Percentiles rank a stretch among this genome's conserved stretches.
phyloP scores from a whole-genome alignment of 2,329 filamentous ascomycete species.

The Paracoccidioides brasiliensis region DNA sequence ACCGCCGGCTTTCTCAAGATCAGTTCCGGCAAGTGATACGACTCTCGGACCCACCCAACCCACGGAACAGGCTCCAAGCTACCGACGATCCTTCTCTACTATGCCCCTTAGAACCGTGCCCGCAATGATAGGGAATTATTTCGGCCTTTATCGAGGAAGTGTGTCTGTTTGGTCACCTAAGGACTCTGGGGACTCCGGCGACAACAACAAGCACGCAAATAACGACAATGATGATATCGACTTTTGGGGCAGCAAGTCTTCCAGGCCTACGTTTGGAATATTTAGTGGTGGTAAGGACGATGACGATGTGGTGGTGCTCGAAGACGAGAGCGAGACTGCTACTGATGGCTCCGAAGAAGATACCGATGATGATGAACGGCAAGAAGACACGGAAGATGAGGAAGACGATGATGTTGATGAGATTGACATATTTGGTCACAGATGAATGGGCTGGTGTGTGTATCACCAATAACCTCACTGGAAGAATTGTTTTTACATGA shows the following conservation, averaged over 20 bases:
- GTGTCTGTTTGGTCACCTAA: constrained; percentile 16
- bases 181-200: background rate
- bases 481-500: background rate
- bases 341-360: constrained; percentile 32
- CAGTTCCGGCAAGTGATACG: constrained; percentile 12
- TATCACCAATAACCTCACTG: background rate
- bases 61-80: constrained; percentile 12
- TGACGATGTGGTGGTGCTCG: constrained; percentile 15
- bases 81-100: constrained; percentile 20
- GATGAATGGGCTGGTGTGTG: constrained; percentile 20
- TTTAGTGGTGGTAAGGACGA: constrained; percentile 19
- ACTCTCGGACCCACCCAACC: constrained; percentile 12
- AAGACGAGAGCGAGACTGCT: constrained; percentile 24
- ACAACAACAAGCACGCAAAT: constrained; percentile 5
- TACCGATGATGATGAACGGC: constrained; percentile 35
- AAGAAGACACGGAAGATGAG: constrained; percentile 27
- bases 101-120: constrained; percentile 26
- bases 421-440: constrained; percentile 42
- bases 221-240: constrained; percentile 35
- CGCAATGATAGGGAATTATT: constrained; percentile 34
- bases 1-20: constrained; percentile 19
- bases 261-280: constrained; percentile 26
- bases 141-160: constrained; percentile 27
- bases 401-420: constrained; percentile 40
- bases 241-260: constrained; percentile 42